phyloP scores from a whole-genome alignment of 352 stramenopile genomes.

The Globisporangium lucens region DNA sequence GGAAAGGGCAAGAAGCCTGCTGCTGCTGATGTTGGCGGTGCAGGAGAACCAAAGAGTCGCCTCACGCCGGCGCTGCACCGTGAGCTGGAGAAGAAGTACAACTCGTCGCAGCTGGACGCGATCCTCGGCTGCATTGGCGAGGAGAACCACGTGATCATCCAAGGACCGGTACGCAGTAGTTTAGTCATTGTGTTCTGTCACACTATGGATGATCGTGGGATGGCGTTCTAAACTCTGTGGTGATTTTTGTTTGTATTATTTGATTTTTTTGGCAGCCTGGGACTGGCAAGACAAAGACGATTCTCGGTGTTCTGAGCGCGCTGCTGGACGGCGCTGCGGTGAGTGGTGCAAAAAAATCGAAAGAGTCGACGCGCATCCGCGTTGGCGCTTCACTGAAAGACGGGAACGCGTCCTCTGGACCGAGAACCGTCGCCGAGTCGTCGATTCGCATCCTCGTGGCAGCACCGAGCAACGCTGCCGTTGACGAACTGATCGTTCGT shows the following conservation, averaged over 20 bases:
- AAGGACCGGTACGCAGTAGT: slow-evolving; percentile 59
- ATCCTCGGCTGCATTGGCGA: slow-evolving; percentile 68
- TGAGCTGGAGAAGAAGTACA: slow-evolving; percentile 62
- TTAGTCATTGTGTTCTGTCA: neutral
- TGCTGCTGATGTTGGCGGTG: slow-evolving; percentile 12
- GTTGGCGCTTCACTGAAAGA: slow-evolving; percentile 63
- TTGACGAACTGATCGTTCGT: slow-evolving; percentile 74
- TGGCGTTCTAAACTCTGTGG: slow-evolving; percentile 2
- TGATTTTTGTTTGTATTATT: neutral
- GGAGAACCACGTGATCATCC: slow-evolving; percentile 68
- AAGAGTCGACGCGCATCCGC: slow-evolving; percentile 61
- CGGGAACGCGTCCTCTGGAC: slow-evolving; percentile 18
- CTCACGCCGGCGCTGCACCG: slow-evolving; percentile 45
- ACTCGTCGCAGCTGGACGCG: slow-evolving; percentile 65
- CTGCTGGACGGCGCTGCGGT: slow-evolving; percentile 70
- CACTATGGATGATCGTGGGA: neutral
- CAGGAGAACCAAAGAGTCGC: slow-evolving; percentile 11
- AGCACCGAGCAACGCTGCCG: slow-evolving; percentile 75
- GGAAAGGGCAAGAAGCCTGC: neutral
- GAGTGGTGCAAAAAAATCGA: slow-evolving; percentile 38
- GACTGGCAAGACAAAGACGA: slow-evolving; percentile 84
- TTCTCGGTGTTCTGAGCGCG: slow-evolving; percentile 67
- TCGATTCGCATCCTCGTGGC: slow-evolving; percentile 74
- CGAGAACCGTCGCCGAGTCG: slow-evolving; percentile 51
- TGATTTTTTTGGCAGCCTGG: slow-evolving; percentile 41